A percentile compares a stretch with the other conserved stretches of the same genome.
These are phyloP conservation scores for Claviceps digitariae DNA, from an alignment of 2,329 filamentous ascomycete species.

Conservation along the genomic window DNA sequence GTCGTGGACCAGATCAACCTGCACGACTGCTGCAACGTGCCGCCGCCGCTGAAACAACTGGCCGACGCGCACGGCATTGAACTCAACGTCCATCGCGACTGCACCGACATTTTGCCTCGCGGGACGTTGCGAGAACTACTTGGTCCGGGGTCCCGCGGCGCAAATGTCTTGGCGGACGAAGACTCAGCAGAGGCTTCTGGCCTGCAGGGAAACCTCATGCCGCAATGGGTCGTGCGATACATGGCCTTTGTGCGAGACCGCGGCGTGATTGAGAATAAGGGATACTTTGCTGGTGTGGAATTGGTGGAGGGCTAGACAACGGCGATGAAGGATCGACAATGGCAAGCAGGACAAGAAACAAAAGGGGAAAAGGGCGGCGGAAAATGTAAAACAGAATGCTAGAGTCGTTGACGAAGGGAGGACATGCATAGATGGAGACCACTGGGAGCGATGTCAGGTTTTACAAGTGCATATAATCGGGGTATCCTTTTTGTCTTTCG, in stretches of 20 bases:
- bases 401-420: background rate
- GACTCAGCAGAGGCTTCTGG: constrained; percentile 31
- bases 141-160: constrained; percentile 56
- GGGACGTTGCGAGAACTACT: constrained; percentile 78
- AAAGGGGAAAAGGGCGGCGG: no score
- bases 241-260: constrained; percentile 88
- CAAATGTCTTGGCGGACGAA: constrained; percentile 57
- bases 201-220: constrained; percentile 63
- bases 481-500: background rate
- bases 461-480: background rate
- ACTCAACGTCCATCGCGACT: constrained; percentile 86
- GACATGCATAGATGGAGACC: background rate
- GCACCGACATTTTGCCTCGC: constrained; percentile 75
- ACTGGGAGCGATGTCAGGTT: background rate
- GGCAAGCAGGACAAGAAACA: no score
- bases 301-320: constrained; percentile 21
- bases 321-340: background rate
- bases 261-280: constrained; percentile 96
- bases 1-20: constrained; percentile 93
- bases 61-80: constrained; percentile 78
- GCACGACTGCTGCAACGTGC: constrained; percentile 89
- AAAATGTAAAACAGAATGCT: background rate
- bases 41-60: constrained; percentile 69
- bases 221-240: constrained; percentile 95
- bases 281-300: constrained; percentile 83